These are phyloP conservation scores for Coniochaeta sp. DNA, from an alignment of 2,329 filamentous ascomycete genomes.

Conservation along the genomic window DNA sequence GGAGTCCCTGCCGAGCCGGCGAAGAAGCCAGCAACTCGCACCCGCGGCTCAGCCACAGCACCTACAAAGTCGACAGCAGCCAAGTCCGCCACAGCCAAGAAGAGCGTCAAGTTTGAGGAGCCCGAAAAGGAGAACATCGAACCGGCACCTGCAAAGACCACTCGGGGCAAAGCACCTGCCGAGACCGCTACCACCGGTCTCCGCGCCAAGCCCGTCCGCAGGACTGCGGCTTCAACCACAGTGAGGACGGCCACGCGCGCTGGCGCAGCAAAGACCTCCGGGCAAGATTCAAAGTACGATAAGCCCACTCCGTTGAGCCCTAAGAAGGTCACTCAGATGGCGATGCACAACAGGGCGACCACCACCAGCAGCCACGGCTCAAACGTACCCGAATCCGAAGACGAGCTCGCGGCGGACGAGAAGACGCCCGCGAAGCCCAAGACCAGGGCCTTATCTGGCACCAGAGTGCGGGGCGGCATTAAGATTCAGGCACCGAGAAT, in stretches of 20 bases:
- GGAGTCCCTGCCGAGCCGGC: slow-evolving; percentile 5
- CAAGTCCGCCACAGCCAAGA: slow-evolving; percentile 43
- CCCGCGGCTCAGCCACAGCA: slow-evolving; percentile 27
- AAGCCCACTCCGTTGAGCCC: slow-evolving; percentile 48
- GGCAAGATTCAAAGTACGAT: slow-evolving; percentile 20
- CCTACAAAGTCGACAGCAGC: slow-evolving; percentile 21
- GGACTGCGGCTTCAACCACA: slow-evolving; percentile 16
- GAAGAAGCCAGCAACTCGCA: slow-evolving; percentile 24
- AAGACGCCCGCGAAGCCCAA: slow-evolving; percentile 43
- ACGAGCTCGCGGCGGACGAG: slow-evolving; percentile 49
- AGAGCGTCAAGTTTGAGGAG: slow-evolving; percentile 57
- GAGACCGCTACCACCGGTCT: slow-evolving; percentile 22
- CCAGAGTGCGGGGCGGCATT: slow-evolving; percentile 38
- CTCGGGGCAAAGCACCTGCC: slow-evolving; percentile 19
- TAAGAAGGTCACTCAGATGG: slow-evolving; percentile 57
- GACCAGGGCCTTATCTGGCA: slow-evolving; percentile 15
- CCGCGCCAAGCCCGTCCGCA: slow-evolving; percentile 16
- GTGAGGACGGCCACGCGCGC: slow-evolving; percentile 5
- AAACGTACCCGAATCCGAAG: slow-evolving; percentile 45
- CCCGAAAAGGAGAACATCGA: slow-evolving; percentile 58
- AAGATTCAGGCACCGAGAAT: slow-evolving; percentile 33
- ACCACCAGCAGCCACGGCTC: slow-evolving; percentile 27
- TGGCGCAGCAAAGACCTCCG: slow-evolving; percentile 13
- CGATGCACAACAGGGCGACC: slow-evolving; percentile 32
- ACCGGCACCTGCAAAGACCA: slow-evolving; percentile 21